Conservation (phyloP, 139 green algal genomes). For the Tetraselmis chui region DNA sequence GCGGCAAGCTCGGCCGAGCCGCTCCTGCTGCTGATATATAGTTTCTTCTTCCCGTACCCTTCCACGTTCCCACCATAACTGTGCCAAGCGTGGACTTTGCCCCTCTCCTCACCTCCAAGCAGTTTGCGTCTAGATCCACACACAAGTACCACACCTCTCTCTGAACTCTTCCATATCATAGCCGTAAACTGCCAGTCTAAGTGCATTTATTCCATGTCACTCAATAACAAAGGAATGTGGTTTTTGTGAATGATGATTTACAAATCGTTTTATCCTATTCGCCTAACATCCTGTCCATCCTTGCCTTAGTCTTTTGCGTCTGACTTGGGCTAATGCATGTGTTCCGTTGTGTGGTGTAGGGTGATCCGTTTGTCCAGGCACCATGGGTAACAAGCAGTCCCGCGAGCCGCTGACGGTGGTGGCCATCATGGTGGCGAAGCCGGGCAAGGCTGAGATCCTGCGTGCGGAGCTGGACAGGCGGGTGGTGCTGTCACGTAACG, state of each 20-base stretch:
- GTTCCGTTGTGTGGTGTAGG: background rate
- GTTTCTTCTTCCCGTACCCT: no score
- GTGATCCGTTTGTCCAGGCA: background rate
- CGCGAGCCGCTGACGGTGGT: background rate
- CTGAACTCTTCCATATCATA: no score
- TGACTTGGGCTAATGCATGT: background rate
- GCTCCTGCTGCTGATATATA: no score
- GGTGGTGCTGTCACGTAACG: background rate
- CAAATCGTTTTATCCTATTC: background rate
- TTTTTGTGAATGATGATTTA: no score
- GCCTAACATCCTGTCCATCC: background rate
- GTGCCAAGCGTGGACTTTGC: no score
- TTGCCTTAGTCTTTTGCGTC: background rate
- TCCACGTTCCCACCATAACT: no score
- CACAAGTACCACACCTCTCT: no score
- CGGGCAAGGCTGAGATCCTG: background rate
- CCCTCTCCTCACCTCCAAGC: no score
- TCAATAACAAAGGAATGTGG: background rate
- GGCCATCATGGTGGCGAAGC: background rate
- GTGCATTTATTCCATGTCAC: background rate
- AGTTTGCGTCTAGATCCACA: no score
- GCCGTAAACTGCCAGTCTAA: no score
- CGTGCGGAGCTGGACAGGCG: background rate
- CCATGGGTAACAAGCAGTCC: background rate
- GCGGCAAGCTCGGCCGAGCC: no score